Base-by-base conservation (phyloP, 768 basidiomycete species). In the Dendrothele bispora region DNA sequence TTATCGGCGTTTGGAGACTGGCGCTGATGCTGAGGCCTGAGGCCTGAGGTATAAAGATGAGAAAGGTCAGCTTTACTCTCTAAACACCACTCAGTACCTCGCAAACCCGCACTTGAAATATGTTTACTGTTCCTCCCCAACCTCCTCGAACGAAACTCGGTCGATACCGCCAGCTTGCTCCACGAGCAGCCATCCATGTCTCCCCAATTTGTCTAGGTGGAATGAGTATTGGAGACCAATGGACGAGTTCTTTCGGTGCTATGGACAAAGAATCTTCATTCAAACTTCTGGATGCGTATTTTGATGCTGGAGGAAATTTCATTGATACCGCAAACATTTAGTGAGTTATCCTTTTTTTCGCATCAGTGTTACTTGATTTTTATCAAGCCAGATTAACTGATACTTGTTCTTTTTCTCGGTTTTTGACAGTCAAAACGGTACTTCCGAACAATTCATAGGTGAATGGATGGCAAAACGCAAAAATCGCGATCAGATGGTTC, bases 381-480 rank as follows among this genome's bases (percentile, higher is more conserved):
- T 7, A 7, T 21, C 37, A n/a, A n/a, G n/a, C n/a, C n/a, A n/a
- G n/a, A n/a, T n/a, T n/a, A n/a, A n/a, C n/a, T n/a, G n/a, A n/a
- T n/a, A n/a, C n/a, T n/a, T n/a, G n/a, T n/a, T n/a, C n/a, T n/a
- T n/a, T n/a, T n/a, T n/a, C n/a, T n/a, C n/a, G 73, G 75, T 0
- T 47, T 51, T 0, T 14, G 8, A 18, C 30, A 77, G 73, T 47
- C 79, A 84, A 52, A 72, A 80, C 48, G 81, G 77, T 49, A 57
- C 70, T n/a, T 80, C 78, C 3, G 83, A 87, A 57, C 43, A 53
- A 41, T 74, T 75, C 53, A 68, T 80, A 25, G 79, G 78, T 3
- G 78, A 80, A 55, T 82, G 78, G 78, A 72, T 74, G 46, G 69
- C 75, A 51, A 51, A 61, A 26, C 63, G 75, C 20, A 67, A 67